Conservation (phyloP, 2,329 filamentous ascomycete genomes). For the Hypoxylon sp. region DNA sequence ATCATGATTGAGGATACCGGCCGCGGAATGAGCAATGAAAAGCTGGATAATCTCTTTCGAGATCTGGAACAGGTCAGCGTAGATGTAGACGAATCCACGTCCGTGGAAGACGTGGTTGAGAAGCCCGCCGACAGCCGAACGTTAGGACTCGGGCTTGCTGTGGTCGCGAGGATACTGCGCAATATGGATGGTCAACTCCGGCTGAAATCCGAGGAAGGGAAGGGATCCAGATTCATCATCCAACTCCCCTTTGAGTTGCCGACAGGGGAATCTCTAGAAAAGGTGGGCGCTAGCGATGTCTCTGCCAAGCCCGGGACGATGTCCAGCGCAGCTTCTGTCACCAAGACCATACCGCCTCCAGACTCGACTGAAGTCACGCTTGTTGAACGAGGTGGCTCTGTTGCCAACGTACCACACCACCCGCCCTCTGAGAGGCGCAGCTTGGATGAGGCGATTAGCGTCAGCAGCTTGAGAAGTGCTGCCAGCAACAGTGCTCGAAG, state of each 20-base stretch:
- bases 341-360: slow-evolving; percentile 42
- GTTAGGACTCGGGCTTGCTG: slow-evolving; percentile 82
- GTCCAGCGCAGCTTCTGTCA: slow-evolving; percentile 45
- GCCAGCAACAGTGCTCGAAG: slow-evolving; percentile 62
- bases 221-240: slow-evolving; percentile 83
- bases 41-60: slow-evolving; percentile 63
- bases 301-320: slow-evolving; percentile 30
- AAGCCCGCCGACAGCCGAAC: slow-evolving; percentile 52
- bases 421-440: slow-evolving; percentile 43
- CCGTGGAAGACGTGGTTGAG: slow-evolving; percentile 40
- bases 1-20: slow-evolving; percentile 81
- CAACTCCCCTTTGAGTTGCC: slow-evolving; percentile 78
- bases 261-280: slow-evolving; percentile 48
- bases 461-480: slow-evolving; percentile 51
- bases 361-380: slow-evolving; percentile 67
- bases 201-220: slow-evolving; percentile 82
- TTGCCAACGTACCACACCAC: slow-evolving; percentile 32
- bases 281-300: slow-evolving; percentile 27
- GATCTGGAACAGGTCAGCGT: slow-evolving; percentile 66
- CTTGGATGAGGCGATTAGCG: slow-evolving; percentile 51
- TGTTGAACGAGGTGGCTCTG: slow-evolving; percentile 56
- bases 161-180: slow-evolving; percentile 85
- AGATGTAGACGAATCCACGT: slow-evolving; percentile 49
- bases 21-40: slow-evolving; percentile 66
- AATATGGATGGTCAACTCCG: slow-evolving; percentile 91